phyloP scores from a whole-genome alignment of 75 land plant species.

The Isoetes taiwanensis region DNA sequence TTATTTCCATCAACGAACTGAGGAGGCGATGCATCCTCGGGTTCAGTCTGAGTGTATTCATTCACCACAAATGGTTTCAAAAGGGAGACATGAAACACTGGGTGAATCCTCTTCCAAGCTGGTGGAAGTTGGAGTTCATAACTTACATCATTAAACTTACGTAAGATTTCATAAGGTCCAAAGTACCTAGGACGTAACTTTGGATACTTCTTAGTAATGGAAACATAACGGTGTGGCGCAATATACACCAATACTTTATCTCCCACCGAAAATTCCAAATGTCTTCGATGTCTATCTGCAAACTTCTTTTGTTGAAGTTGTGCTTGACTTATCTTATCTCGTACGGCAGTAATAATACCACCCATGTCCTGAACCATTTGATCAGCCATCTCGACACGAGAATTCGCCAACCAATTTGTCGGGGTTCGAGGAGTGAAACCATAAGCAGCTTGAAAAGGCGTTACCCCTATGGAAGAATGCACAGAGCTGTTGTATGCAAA shows the following conservation, averaged over 20 bases:
- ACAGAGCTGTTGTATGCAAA: constrained; percentile 11
- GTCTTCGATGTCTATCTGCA: background rate
- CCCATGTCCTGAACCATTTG: background rate
- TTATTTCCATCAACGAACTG: too few species aligned
- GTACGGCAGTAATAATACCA: background rate
- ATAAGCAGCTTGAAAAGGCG: constrained; percentile 12
- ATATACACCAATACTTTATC: background rate
- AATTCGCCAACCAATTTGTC: background rate
- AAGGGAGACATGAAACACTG: background rate
- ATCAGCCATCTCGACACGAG: background rate
- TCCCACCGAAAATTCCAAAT: background rate
- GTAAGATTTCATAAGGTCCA: background rate
- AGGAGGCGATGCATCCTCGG: too few species aligned
- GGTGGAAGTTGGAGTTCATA: background rate
- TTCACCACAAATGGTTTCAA: too few species aligned
- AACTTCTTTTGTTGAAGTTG: background rate
- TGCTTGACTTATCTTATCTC: background rate
- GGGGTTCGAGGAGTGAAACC: background rate
- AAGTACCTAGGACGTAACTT: background rate
- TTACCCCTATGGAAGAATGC: constrained; percentile 9
- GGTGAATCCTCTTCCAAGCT: background rate
- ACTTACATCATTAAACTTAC: background rate
- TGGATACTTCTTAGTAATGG: background rate
- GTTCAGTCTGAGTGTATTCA: too few species aligned
- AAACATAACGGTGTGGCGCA: background rate